Conservation (phyloP, 176 grass and related monocot genomes). For the Chrysopogon serrulatus region DNA sequence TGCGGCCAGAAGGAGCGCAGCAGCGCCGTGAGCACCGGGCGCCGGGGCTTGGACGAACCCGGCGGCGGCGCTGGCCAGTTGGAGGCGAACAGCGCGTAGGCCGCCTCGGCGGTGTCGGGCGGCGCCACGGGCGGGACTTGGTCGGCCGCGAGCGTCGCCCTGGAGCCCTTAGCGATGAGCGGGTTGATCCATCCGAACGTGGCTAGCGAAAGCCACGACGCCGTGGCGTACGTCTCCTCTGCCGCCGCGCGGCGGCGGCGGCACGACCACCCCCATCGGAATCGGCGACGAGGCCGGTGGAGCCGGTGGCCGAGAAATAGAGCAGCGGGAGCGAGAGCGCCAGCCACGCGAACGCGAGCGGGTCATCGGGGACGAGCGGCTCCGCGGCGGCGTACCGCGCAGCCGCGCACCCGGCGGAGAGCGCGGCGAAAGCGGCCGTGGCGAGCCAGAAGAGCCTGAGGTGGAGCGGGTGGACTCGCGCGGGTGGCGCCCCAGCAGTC, state of each 20-base stretch:
- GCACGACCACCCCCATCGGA: not conserved
- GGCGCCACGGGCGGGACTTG: slow-evolving; percentile 46
- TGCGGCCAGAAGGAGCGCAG: slow-evolving; percentile 61
- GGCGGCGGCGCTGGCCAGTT: slow-evolving; percentile 35
- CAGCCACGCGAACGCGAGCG: slow-evolving; percentile 30
- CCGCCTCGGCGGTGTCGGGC: slow-evolving; percentile 20
- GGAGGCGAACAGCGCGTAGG: slow-evolving; percentile 33
- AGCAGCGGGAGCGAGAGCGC: slow-evolving; percentile 33
- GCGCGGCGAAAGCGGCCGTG: not conserved
- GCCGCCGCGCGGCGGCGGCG: not conserved
- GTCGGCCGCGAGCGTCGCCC: not conserved
- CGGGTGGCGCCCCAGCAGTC: not conserved
- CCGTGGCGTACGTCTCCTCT: slow-evolving; percentile 30
- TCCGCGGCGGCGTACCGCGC: slow-evolving; percentile 4
- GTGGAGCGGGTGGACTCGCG: slow-evolving; percentile 7
- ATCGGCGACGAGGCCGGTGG: not conserved
- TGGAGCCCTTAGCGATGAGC: slow-evolving; percentile 52
- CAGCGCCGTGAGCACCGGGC: slow-evolving; percentile 28
- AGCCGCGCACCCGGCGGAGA: slow-evolving; percentile 12
- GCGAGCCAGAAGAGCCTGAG: slow-evolving; percentile 50
- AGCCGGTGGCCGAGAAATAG: not conserved
- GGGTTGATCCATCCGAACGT: slow-evolving; percentile 56
- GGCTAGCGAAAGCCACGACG: slow-evolving; percentile 43
- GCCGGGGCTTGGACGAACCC: not conserved
- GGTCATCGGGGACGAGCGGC: slow-evolving; percentile 28